A percentile compares a stretch with the other conserved stretches of the same genome.
Evolutionary conservation across 2,329 filamentous ascomycete genomes (phyloP).

Genomic region (Rasamsonia emersonii): DNA sequence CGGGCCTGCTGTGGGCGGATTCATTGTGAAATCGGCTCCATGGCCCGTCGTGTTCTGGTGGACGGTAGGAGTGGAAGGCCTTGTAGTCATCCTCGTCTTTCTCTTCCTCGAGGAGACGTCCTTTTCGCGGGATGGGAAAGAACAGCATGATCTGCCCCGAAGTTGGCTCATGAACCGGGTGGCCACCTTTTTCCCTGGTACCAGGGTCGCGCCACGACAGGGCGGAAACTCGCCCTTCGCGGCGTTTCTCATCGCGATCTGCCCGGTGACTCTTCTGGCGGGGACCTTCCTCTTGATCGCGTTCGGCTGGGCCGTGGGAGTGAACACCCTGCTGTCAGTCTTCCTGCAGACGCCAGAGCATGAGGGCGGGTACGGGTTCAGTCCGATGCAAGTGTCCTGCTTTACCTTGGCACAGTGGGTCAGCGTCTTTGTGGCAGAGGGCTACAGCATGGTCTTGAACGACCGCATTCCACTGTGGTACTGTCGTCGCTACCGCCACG

Average conservation of each 20-base stretch:
- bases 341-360: constrained; percentile 11
- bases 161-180: constrained; percentile 7
- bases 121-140: constrained; percentile 4
- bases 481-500: constrained; percentile 1
- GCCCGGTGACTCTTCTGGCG: constrained; percentile 22
- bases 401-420: constrained; percentile 19
- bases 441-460: constrained; percentile 12
- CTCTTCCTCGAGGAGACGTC: constrained; percentile 13
- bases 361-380: constrained; percentile 14
- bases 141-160: constrained; percentile 1
- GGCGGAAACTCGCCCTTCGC: constrained; percentile 6
- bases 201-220: background rate
- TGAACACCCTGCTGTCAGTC: constrained; percentile 12
- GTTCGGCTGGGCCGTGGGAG: constrained; percentile 18
- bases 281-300: constrained; percentile 21
- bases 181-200: constrained; percentile 11
- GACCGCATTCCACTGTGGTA: constrained; percentile 6
- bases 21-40: constrained; percentile 8
- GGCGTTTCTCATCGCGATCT: constrained; percentile 11
- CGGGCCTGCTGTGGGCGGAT: constrained; percentile 11
- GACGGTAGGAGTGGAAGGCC: constrained; percentile 9
- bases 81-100: constrained; percentile 8
- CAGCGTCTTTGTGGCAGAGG: constrained; percentile 11
- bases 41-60: constrained; percentile 13
- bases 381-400: constrained; percentile 10